Conservation (phyloP, 2,329 filamentous ascomycete genomes). For the Fusarium poae region DNA sequence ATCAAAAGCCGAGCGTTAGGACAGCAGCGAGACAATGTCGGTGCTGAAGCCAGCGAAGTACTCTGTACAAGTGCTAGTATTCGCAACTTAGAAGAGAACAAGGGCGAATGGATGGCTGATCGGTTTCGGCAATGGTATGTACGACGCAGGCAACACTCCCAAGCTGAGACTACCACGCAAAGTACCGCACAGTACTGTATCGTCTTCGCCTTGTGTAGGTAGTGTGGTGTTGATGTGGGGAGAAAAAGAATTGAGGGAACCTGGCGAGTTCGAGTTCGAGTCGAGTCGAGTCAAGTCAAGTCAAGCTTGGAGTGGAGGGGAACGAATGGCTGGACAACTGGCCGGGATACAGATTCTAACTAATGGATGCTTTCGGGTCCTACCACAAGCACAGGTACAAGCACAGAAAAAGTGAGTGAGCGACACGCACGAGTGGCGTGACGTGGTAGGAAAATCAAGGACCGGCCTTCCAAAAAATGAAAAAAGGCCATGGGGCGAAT, state of each 20-base stretch:
- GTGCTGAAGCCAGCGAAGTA: conserved; percentile 26
- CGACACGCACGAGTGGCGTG: conserved; percentile 36
- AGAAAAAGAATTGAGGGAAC: conserved; percentile 35
- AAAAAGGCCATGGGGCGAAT: neutral
- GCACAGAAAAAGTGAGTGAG: conserved; percentile 29
- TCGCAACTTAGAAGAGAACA: conserved; percentile 24
- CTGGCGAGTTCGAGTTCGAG: conserved; percentile 20
- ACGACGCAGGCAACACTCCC: conserved; percentile 34
- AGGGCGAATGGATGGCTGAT: conserved; percentile 25
- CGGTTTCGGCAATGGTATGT: conserved; percentile 33
- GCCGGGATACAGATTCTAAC: conserved; percentile 36
- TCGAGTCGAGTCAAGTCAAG: conserved; percentile 32
- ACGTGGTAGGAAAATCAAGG: conserved; percentile 18
- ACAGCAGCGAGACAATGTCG: conserved; percentile 19
- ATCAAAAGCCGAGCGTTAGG: conserved; percentile 29
- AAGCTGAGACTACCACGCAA: conserved; percentile 45
- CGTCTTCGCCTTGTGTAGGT: conserved; percentile 27
- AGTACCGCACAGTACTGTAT: conserved; percentile 17
- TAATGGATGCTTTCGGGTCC: conserved; percentile 35
- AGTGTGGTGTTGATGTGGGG: conserved; percentile 35
- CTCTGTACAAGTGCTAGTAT: conserved; percentile 25
- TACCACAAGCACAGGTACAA: conserved; percentile 29
- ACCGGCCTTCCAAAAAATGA: conserved; percentile 11
- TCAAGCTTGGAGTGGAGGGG: conserved; percentile 23
- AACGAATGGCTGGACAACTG: conserved; percentile 26